phyloP scores from a whole-genome alignment of 352 stramenopile species.

The Phytophthora parvispora region DNA sequence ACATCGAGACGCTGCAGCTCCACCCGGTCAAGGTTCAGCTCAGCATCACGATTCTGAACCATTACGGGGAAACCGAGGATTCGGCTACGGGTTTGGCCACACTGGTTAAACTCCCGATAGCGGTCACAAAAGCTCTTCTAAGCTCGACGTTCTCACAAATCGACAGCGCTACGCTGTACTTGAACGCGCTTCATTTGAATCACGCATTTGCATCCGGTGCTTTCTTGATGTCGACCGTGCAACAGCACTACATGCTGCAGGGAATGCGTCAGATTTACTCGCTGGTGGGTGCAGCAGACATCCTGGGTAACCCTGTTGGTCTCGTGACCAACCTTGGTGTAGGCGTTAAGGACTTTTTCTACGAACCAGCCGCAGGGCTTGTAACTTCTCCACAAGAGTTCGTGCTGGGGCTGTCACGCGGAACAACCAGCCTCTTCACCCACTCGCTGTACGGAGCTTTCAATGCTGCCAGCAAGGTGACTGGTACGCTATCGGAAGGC shows the following conservation, averaged over 20 bases:
- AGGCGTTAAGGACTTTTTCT: constrained; percentile 96
- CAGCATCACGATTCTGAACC: constrained; percentile 49
- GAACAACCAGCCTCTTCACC: constrained; percentile 91
- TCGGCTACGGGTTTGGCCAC: constrained; percentile 24
- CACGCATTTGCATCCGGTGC: constrained; percentile 80
- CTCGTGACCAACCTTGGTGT: constrained; percentile 90
- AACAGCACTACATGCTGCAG: constrained; percentile 87
- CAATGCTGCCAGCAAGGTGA: constrained; percentile 95
- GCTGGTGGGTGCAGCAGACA: constrained; percentile 88
- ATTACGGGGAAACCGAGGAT: constrained; percentile 33
- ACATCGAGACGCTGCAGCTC: constrained; percentile 88
- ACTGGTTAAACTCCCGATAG: constrained; percentile 38
- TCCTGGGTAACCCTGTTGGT: constrained; percentile 92
- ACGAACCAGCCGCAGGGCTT: constrained; percentile 92
- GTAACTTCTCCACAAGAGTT: constrained; percentile 92
- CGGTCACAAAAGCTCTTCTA: constrained; percentile 40
- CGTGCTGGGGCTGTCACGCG: constrained; percentile 87
- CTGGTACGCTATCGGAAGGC: constrained; percentile 91
- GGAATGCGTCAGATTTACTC: constrained; percentile 87
- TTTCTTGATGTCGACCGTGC: constrained; percentile 80
- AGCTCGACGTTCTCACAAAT: constrained; percentile 58
- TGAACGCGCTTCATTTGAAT: constrained; percentile 88
- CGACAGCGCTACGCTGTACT: constrained; percentile 79
- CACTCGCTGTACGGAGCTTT: constrained; percentile 94
- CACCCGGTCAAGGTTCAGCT: constrained; percentile 85